Evolutionary conservation across 192 early-diverging fungal species (phyloP).

Genomic region (Backusella sp.): DNA sequence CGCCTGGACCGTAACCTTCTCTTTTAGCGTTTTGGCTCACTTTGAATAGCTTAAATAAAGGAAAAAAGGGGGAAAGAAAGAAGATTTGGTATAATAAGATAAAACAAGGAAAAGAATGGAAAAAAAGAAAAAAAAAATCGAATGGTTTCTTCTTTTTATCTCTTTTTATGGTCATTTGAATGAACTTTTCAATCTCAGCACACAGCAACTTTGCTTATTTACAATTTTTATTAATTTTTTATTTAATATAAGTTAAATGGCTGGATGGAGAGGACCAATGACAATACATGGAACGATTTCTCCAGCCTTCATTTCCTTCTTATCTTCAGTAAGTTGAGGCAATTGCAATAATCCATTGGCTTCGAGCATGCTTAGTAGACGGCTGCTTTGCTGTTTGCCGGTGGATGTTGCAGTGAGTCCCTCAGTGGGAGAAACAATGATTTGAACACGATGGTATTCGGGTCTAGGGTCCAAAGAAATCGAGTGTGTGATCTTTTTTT

Average conservation of each 20-base stretch:
- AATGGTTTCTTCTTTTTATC: background rate
- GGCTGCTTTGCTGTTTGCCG: constrained; percentile 75
- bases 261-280: constrained; percentile 45
- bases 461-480: constrained; percentile 64
- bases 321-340: constrained; percentile 47
- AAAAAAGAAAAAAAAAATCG: constrained; percentile 11
- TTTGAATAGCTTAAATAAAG: background rate
- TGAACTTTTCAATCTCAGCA: background rate
- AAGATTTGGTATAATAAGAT: background rate
- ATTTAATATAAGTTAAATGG: background rate
- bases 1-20: constrained; percentile 28
- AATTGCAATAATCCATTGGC: constrained; percentile 82
- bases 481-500: constrained; percentile 41
- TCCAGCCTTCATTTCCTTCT: constrained; percentile 36
- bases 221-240: background rate
- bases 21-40: constrained; percentile 14
- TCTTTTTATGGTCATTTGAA: background rate
- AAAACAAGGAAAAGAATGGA: constrained; percentile 22
- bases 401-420: constrained; percentile 57
- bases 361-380: constrained; percentile 70
- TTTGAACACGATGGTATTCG: constrained; percentile 62
- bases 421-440: constrained; percentile 34
- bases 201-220: background rate
- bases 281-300: constrained; percentile 51
- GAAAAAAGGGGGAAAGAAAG: background rate